These are phyloP conservation scores for Talaromyces proteolyticus DNA, from an alignment of 495 filamentous ascomycete genomes.

Conservation along the genomic window DNA sequence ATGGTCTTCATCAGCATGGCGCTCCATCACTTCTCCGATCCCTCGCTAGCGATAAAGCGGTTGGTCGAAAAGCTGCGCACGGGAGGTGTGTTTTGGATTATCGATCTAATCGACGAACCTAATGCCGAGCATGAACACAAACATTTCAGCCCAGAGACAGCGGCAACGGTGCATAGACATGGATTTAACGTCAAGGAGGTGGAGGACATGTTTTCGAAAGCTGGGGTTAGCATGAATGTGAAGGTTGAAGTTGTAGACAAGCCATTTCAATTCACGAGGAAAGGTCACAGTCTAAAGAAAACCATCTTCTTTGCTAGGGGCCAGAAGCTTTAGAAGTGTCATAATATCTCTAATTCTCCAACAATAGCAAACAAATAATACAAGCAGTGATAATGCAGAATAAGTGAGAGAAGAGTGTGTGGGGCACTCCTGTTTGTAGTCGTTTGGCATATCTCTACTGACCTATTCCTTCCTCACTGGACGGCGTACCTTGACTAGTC, in stretches of 20 bases:
- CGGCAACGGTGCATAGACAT: slow-evolving; percentile 46
- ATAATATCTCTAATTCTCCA: too few relatives aligned
- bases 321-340: not conserved
- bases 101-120: slow-evolving; percentile 54
- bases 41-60: slow-evolving; percentile 45
- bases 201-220: slow-evolving; percentile 42
- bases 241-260: slow-evolving; percentile 25
- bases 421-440: too few relatives aligned
- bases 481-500: too few relatives aligned
- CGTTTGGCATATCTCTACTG: too few relatives aligned
- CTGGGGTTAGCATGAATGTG: slow-evolving; percentile 42
- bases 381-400: too few relatives aligned
- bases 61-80: slow-evolving; percentile 54
- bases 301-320: slow-evolving; percentile 32
- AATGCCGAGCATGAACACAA: slow-evolving; percentile 20
- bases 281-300: slow-evolving; percentile 18
- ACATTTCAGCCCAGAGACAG: slow-evolving; percentile 23
- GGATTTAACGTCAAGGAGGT: slow-evolving; percentile 51
- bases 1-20: slow-evolving; percentile 58
- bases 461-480: too few relatives aligned
- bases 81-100: slow-evolving; percentile 58
- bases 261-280: slow-evolving; percentile 20
- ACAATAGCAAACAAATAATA: too few relatives aligned
- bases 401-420: too few relatives aligned
- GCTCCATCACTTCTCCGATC: slow-evolving; percentile 69